Conservation (phyloP, 1,139 yeast genomes). For the Sugiyamaella novakii region DNA sequence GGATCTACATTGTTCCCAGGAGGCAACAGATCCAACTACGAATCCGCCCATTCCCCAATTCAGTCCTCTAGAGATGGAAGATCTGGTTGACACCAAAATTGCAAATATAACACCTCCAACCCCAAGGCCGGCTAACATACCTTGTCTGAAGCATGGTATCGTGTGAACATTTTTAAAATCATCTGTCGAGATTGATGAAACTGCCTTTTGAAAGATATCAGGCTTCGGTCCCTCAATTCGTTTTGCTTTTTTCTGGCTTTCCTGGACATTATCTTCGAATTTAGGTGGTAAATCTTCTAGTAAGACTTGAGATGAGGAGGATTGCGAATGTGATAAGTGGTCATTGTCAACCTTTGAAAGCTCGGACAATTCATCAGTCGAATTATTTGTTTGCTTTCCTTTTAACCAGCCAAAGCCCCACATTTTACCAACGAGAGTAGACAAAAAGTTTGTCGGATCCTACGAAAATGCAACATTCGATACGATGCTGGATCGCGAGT, state of each 20-base stretch:
- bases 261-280: conserved; percentile 37
- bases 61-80: conserved; percentile 59
- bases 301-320: conserved; percentile 9
- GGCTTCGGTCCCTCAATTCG: conserved; percentile 24
- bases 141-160: conserved; percentile 90
- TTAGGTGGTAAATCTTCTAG: conserved; percentile 43
- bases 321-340: too few species aligned
- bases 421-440: too few species aligned
- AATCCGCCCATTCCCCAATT: conserved; percentile 89
- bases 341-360: too few species aligned
- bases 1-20: conserved; percentile 92
- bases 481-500: too few species aligned
- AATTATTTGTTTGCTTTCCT: not conserved
- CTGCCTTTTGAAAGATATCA: conserved; percentile 30
- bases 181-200: conserved; percentile 35
- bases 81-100: conserved; percentile 63
- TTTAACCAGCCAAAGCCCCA: conserved; percentile 20
- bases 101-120: conserved; percentile 80
- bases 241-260: conserved; percentile 18
- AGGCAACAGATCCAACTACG: conserved; percentile 73
- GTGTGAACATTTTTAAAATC: conserved; percentile 64
- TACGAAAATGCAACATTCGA: not conserved
- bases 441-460: too few species aligned
- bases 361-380: not conserved
- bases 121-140: conserved; percentile 83